A percentile compares a stretch with the other conserved stretches of the same genome.
Evolutionary conservation across 441 rosid species (phyloP).

Genomic region (Macaranga tanarius): DNA sequence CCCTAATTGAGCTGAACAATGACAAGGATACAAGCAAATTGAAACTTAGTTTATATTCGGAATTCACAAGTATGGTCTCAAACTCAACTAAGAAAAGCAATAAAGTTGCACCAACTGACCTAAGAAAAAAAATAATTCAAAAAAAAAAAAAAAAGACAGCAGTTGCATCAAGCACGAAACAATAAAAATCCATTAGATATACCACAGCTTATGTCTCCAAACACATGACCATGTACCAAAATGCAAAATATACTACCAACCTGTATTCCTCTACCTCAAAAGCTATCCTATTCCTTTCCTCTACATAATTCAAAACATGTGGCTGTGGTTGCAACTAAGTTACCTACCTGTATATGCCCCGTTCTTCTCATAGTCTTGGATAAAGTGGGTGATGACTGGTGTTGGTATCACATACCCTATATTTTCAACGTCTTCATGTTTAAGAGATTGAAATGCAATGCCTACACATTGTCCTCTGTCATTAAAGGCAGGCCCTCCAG

Average conservation of each 20-base stretch:
- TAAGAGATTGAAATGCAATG: slow-evolving; percentile 94
- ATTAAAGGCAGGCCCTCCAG: slow-evolving; percentile 96
- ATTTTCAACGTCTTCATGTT: slow-evolving; percentile 90
- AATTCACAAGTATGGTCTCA: background rate
- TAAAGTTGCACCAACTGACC: background rate
- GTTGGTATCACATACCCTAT: slow-evolving; percentile 96
- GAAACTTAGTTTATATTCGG: background rate
- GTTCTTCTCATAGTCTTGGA: slow-evolving; percentile 83
- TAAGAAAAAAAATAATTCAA: background rate
- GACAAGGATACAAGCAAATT: slow-evolving; percentile 1
- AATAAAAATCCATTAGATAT: background rate
- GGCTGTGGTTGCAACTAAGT: background rate
- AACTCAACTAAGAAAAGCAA: background rate
- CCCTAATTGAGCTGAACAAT: background rate
- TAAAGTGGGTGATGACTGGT: slow-evolving; percentile 87
- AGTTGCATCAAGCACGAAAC: background rate
- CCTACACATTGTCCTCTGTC: slow-evolving; percentile 91
- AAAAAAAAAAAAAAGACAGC: background rate
- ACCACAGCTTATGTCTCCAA: background rate
- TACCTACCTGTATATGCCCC: slow-evolving; percentile 93
- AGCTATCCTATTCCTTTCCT: slow-evolving; percentile 3
- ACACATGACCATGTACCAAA: background rate
- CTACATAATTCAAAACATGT: background rate
- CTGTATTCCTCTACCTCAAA: background rate
- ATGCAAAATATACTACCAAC: background rate